A percentile compares a stretch with the other conserved stretches of the same genome.
Conservation (phyloP, 106 monocot genomes). For the Dioscorea alata region DNA sequence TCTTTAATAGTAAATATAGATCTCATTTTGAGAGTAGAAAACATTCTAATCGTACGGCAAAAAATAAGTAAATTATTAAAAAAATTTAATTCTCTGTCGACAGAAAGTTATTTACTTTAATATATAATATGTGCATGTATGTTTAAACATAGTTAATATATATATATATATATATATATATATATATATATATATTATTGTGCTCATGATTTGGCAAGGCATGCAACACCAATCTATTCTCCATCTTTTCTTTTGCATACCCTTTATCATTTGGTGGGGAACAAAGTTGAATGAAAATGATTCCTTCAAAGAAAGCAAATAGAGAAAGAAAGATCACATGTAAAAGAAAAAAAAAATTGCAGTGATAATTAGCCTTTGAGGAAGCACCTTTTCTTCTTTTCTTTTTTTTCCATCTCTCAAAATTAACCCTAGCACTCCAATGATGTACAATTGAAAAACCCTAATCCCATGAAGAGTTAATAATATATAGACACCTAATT, state of each 20-base stretch:
- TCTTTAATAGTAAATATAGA: too few relatives aligned
- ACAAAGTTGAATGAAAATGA: background rate
- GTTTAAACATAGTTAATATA: too few relatives aligned
- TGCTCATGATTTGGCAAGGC: background rate
- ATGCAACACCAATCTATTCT: slow-evolving; percentile 2
- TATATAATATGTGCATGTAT: too few relatives aligned
- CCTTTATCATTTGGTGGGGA: background rate
- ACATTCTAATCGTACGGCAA: too few relatives aligned
- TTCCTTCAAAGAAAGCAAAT: background rate
- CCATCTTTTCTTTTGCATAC: background rate
- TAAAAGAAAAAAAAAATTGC: background rate
- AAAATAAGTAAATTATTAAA: too few relatives aligned
- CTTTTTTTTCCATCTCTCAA: background rate
- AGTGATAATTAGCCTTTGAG: background rate
- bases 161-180: background rate
- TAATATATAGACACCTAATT: background rate
- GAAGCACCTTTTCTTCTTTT: background rate
- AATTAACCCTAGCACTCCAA: background rate
- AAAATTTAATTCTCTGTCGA: too few relatives aligned
- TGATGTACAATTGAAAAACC: background rate
- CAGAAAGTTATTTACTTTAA: too few relatives aligned
- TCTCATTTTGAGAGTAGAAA: too few relatives aligned
- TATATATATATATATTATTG: background rate
- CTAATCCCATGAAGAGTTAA: background rate
- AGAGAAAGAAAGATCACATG: background rate